A percentile compares a stretch with the other conserved stretches of the same genome.
Evolutionary conservation across 352 stramenopile genomes (phyloP).

Genomic region (Phytophthora fragariae): DNA sequence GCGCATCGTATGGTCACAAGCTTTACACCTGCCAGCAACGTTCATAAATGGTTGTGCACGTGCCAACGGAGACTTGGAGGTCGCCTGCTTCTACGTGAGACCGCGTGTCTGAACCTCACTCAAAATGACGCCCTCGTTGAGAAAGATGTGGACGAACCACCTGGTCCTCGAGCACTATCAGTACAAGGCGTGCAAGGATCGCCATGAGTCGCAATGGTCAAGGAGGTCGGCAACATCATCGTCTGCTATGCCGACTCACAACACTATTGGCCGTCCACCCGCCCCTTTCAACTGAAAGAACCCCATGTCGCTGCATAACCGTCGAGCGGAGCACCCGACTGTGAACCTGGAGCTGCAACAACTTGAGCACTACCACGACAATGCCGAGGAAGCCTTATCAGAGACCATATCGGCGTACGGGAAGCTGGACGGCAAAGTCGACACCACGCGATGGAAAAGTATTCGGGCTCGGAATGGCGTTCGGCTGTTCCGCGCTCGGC

Average conservation of each 20-base stretch:
- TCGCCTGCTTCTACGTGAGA: not conserved
- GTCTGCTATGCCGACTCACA: not conserved
- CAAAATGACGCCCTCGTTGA: not conserved
- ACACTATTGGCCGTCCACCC: not conserved
- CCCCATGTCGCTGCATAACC: slow-evolving; percentile 36
- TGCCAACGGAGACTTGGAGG: not conserved
- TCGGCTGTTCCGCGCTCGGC: slow-evolving; percentile 37
- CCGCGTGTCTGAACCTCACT: slow-evolving; percentile 1
- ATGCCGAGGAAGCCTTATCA: slow-evolving; percentile 40
- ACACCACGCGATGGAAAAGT: slow-evolving; percentile 40
- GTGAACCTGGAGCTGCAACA: slow-evolving; percentile 31
- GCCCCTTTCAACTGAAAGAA: not conserved
- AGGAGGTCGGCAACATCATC: not conserved
- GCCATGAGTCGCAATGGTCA: not conserved
- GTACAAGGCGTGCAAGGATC: not conserved
- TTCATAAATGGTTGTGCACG: not conserved
- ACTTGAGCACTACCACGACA: slow-evolving; percentile 50
- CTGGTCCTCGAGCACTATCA: not conserved
- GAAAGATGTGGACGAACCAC: not conserved
- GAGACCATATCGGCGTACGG: slow-evolving; percentile 48
- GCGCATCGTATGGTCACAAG: not conserved
- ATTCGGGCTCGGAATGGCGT: slow-evolving; percentile 31
- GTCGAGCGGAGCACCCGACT: slow-evolving; percentile 28
- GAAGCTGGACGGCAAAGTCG: slow-evolving; percentile 28
- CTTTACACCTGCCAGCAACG: slow-evolving; percentile 1